These are phyloP conservation scores for Mangifera indica DNA, from an alignment of 345 rosid species.

Conservation along the genomic window DNA sequence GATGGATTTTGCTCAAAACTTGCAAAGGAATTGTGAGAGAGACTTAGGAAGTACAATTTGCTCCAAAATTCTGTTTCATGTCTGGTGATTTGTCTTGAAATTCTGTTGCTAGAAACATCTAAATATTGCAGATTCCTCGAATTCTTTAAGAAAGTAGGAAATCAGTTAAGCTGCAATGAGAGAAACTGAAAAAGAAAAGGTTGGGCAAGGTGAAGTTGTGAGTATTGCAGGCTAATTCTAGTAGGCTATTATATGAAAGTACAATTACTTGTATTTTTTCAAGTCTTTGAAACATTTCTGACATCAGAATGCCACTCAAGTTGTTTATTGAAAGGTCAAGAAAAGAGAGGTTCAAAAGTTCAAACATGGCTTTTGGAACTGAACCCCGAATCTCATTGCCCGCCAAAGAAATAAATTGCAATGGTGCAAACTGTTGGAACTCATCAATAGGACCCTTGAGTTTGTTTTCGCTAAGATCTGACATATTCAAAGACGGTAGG, in stretches of 20 bases:
- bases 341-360: neutral
- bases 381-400: neutral
- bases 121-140: neutral
- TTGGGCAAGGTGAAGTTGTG: neutral
- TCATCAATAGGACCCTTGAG: neutral
- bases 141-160: neutral
- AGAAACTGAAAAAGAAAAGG: neutral
- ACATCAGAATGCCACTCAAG: neutral
- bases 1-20: neutral
- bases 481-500: no score
- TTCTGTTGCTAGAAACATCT: neutral
- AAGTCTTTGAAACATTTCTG: neutral
- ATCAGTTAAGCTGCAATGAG: neutral
- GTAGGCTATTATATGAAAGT: neutral
- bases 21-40: constrained; percentile 24
- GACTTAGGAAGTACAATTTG: neutral
- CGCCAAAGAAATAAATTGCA: no score
- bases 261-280: neutral
- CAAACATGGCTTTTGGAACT: neutral
- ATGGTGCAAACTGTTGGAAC: neutral
- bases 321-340: neutral
- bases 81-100: neutral
- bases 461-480: constrained; percentile 3
- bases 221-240: neutral
- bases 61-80: neutral